phyloP scores from a whole-genome alignment of 768 basidiomycete genomes.

The Suillus plorans region DNA sequence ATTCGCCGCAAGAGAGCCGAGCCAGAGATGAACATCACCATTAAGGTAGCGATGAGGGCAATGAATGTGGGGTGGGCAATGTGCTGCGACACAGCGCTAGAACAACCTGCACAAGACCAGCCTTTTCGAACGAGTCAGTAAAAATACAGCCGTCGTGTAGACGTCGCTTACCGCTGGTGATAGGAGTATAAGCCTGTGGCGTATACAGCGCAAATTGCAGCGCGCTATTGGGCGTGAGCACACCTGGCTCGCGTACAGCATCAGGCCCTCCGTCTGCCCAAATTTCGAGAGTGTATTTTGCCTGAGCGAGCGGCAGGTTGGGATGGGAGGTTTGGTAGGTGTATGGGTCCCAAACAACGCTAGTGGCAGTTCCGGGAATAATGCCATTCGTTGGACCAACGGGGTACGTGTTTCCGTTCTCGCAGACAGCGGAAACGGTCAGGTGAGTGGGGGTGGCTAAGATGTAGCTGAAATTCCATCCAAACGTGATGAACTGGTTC shows the following conservation, averaged over 20 bases:
- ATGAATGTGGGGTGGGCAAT: constrained; percentile 54
- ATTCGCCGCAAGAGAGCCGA: constrained; percentile 32
- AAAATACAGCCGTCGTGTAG: neutral
- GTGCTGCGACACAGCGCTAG: constrained; percentile 33
- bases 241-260: constrained; percentile 58
- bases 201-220: constrained; percentile 85
- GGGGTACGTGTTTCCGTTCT: constrained; percentile 87
- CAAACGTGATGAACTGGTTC: constrained; percentile 77
- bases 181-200: constrained; percentile 67
- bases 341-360: constrained; percentile 79
- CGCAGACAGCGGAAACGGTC: constrained; percentile 79
- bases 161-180: constrained; percentile 48
- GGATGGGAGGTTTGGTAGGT: constrained; percentile 62
- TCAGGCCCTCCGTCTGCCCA: constrained; percentile 78
- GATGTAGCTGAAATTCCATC: constrained; percentile 84
- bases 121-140: constrained; percentile 33
- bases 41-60: constrained; percentile 52
- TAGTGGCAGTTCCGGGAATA: constrained; percentile 68
- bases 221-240: constrained; percentile 64
- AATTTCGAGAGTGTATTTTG: constrained; percentile 76
- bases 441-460: constrained; percentile 68
- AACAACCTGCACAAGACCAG: constrained; percentile 56
- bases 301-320: constrained; percentile 69
- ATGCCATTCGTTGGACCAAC: constrained; percentile 78
- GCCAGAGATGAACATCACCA: constrained; percentile 69